These are phyloP conservation scores for Pythium sukuiense DNA, from an alignment of 352 stramenopile genomes.

Conservation along the genomic window DNA sequence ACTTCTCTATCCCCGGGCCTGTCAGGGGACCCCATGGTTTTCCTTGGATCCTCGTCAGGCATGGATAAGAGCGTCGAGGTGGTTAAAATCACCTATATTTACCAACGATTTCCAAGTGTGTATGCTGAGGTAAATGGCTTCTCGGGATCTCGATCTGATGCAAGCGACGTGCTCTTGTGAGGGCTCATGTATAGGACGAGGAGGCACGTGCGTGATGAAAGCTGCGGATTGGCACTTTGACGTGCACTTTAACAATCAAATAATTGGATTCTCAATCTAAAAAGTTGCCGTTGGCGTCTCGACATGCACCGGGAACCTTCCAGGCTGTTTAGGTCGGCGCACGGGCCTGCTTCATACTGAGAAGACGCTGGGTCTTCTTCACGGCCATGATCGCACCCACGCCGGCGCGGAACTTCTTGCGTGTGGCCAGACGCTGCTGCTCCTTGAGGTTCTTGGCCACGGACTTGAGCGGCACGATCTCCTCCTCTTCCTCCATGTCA, in stretches of 20 bases:
- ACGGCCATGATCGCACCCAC: slow-evolving; percentile 75
- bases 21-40: too few relatives aligned
- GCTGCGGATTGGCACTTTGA: not conserved
- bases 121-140: too few relatives aligned
- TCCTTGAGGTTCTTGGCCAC: slow-evolving; percentile 85
- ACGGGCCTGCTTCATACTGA: slow-evolving; percentile 35
- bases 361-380: slow-evolving; percentile 73
- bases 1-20: too few relatives aligned
- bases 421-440: slow-evolving; percentile 44
- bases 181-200: too few relatives aligned
- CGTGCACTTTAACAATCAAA: not conserved
- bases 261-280: not conserved
- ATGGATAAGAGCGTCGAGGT: not conserved
- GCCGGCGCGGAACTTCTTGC: slow-evolving; percentile 68
- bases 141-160: too few relatives aligned
- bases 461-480: slow-evolving; percentile 39
- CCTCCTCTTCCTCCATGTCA: slow-evolving; percentile 63
- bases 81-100: not conserved
- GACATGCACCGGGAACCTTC: not conserved
- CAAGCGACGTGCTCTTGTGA: too few relatives aligned
- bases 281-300: not conserved
- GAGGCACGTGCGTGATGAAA: too few relatives aligned
- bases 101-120: not conserved
- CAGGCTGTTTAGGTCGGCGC: slow-evolving; percentile 27
- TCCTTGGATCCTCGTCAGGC: too few relatives aligned